A percentile compares a stretch with the other conserved stretches of the same genome.
phyloP scores from a whole-genome alignment of 345 rosid species.

The Syzygium grande region DNA sequence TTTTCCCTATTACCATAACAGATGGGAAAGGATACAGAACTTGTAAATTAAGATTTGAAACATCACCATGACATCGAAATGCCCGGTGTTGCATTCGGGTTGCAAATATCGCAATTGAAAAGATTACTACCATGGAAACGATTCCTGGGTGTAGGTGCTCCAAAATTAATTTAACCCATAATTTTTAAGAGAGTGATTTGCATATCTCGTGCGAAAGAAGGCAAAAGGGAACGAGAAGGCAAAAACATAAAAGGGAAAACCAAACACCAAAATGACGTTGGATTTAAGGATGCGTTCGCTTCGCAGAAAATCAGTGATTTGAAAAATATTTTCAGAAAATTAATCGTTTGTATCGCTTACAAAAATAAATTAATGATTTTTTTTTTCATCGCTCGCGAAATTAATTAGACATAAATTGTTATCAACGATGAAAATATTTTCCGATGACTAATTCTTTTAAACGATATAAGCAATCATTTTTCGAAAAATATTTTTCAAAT shows the following conservation, averaged over 20 bases:
- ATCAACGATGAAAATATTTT: not conserved
- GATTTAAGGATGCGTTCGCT: not conserved
- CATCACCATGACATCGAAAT: too few species aligned
- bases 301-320: accelerated
- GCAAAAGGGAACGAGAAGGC: not conserved
- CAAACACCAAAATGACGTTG: not conserved
- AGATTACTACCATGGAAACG: not conserved
- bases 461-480: not conserved
- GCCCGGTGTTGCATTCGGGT: not conserved
- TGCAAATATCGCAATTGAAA: not conserved
- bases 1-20: too few species aligned
- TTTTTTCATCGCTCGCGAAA: too few species aligned
- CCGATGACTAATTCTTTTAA: accelerated
- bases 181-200: not conserved
- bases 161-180: not conserved
- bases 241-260: not conserved
- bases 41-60: too few species aligned
- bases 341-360: not conserved
- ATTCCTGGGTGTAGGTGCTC: not conserved
- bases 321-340: not conserved
- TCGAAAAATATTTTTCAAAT: too few species aligned
- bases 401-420: too few species aligned
- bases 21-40: too few species aligned
- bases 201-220: not conserved
- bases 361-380: not conserved